phyloP scores from a whole-genome alignment of 257 asterid species.

The Nicotiana otophora region DNA sequence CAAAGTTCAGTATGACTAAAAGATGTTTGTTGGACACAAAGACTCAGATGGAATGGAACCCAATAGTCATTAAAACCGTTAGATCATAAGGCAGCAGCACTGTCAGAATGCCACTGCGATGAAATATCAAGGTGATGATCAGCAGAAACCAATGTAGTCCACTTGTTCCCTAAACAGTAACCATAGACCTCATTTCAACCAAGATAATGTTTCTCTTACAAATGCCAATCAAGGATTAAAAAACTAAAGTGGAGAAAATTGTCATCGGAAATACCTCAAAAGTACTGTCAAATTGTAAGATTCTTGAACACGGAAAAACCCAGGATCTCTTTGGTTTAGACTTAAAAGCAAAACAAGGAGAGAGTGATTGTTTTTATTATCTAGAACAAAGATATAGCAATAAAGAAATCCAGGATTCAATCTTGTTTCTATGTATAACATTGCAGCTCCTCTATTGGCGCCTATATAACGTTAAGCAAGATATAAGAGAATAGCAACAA shows the following conservation, averaged over 20 bases:
- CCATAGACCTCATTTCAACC: neutral
- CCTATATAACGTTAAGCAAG: slow-evolving; percentile 35
- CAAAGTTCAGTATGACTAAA: too few species aligned
- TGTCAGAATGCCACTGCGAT: too few species aligned
- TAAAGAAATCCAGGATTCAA: slow-evolving; percentile 28
- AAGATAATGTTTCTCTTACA: slow-evolving; percentile 8
- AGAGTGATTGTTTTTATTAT: neutral
- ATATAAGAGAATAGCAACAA: slow-evolving; percentile 13
- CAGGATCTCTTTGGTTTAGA: neutral
- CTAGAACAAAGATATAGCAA: neutral
- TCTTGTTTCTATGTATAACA: slow-evolving; percentile 64
- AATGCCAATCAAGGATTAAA: neutral
- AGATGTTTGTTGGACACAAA: too few species aligned
- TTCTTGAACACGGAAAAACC: neutral
- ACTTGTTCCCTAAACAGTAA: neutral
- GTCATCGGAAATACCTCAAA: neutral
- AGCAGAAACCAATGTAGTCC: too few species aligned
- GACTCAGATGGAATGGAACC: too few species aligned
- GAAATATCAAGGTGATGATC: too few species aligned
- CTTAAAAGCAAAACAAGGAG: neutral
- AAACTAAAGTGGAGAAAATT: neutral
- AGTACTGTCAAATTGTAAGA: neutral
- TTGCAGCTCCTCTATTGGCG: slow-evolving; percentile 64
- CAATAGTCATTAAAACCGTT: too few species aligned
- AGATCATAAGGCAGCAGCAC: too few species aligned